Conservation (phyloP, 1,284 basidiomycete species). For the Papiliotrema nemorosa region DNA sequence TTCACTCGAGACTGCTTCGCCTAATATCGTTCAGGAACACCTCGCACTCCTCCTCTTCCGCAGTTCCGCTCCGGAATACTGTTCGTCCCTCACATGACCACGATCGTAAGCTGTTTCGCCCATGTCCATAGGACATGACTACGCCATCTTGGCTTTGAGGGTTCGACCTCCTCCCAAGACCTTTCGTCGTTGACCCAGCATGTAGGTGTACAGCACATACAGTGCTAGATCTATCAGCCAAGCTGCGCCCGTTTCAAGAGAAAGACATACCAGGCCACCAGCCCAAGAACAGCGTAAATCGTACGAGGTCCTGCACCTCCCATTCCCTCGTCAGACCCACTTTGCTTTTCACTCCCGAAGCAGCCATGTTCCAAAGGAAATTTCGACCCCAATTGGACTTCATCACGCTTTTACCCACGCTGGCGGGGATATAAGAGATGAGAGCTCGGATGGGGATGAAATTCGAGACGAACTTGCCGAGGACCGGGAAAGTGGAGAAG, state of each 20-base stretch:
- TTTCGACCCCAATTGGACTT: conserved; percentile 25
- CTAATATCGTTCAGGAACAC: too few relatives aligned
- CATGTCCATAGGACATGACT: too few relatives aligned
- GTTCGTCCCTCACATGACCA: too few relatives aligned
- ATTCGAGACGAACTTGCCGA: conserved; percentile 15
- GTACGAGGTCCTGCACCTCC: conserved; percentile 53
- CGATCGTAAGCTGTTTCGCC: too few relatives aligned
- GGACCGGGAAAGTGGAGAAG: conserved; percentile 45
- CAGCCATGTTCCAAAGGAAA: conserved; percentile 32
- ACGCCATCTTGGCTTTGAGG: conserved; percentile 24
- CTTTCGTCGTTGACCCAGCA: conserved; percentile 78
- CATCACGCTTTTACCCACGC: conserved; percentile 20
- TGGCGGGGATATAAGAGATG: conserved; percentile 23
- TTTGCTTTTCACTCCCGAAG: conserved; percentile 18
- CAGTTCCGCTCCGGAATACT: too few relatives aligned
- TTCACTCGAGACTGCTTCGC: too few relatives aligned
- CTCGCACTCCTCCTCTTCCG: too few relatives aligned
- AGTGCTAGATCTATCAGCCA: conserved; percentile 56
- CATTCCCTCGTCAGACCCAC: conserved; percentile 16
- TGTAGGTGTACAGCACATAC: conserved; percentile 84
- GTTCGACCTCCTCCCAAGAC: conserved; percentile 58
- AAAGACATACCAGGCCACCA: conserved; percentile 81
- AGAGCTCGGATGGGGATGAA: conserved; percentile 19
- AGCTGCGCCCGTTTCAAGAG: background rate
- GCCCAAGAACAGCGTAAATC: conserved; percentile 65